phyloP scores from a whole-genome alignment of 257 asterid species.

The Anisodus tanguticus region DNA sequence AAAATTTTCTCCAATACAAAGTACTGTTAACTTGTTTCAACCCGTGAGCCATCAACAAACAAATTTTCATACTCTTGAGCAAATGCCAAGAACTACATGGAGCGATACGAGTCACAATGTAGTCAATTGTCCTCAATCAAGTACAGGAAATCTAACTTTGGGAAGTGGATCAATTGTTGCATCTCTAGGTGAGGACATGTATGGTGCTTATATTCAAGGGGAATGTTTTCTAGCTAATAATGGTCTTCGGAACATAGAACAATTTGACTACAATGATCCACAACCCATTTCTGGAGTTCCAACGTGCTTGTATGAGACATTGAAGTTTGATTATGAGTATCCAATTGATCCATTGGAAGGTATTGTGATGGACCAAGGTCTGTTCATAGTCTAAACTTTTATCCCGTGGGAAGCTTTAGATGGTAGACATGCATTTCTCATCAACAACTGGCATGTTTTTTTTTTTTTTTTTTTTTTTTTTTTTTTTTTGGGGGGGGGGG shows the following conservation, averaged over 20 bases:
- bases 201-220: constrained; percentile 42
- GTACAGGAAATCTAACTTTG: constrained; percentile 40
- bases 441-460: not conserved
- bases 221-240: constrained; percentile 42
- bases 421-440: constrained; percentile 17
- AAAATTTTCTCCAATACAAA: constrained; percentile 41
- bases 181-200: constrained; percentile 54
- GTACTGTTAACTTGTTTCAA: constrained; percentile 44
- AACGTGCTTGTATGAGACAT: constrained; percentile 50
- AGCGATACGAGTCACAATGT: constrained; percentile 42
- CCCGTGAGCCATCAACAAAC: constrained; percentile 43
- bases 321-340: constrained; percentile 56
- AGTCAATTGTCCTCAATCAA: constrained; percentile 43
- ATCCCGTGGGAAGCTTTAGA: constrained; percentile 24
- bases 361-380: constrained; percentile 73
- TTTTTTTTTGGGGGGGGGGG: not conserved
- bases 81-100: constrained; percentile 45
- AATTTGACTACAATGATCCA: constrained; percentile 45
- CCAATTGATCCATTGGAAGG: constrained; percentile 59
- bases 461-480: too few species aligned
- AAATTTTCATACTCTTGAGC: constrained; percentile 37
- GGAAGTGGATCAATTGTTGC: constrained; percentile 45
- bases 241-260: constrained; percentile 41
- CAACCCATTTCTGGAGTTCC: constrained; percentile 51
- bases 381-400: constrained; percentile 54